Evolutionary conservation across 805 yeast genomes (phyloP).

Genomic region (Candida mattraensis): DNA sequence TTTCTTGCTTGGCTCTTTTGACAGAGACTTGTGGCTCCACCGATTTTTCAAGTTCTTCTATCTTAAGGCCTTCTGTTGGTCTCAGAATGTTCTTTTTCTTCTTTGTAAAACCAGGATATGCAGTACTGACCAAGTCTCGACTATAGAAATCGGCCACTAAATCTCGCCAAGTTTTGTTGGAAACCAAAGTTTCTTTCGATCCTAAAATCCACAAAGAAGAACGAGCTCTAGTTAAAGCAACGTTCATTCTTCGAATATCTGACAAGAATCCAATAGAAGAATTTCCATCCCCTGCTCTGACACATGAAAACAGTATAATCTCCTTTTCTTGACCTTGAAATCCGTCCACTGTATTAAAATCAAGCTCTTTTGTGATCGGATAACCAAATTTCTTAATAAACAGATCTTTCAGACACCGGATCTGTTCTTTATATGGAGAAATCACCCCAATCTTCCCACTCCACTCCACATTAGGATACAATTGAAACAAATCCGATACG

Average conservation of each 20-base stretch:
- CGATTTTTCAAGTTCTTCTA: no score
- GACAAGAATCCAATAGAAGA: constrained; percentile 82
- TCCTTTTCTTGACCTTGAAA: constrained; percentile 98
- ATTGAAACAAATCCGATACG: constrained; percentile 49
- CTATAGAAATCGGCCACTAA: constrained; percentile 64
- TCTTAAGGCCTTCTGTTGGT: no score
- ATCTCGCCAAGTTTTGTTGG: constrained; percentile 72
- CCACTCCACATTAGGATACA: constrained; percentile 53
- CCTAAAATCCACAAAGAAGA: constrained; percentile 93
- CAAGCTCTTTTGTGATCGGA: constrained; percentile 62
- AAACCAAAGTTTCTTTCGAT: constrained; percentile 59
- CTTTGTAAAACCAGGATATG: constrained; percentile 29
- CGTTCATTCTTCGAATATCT: constrained; percentile 95
- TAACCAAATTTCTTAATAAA: constrained; percentile 65
- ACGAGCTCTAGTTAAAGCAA: constrained; percentile 91
- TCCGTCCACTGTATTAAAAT: constrained; percentile 95
- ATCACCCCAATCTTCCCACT: constrained; percentile 81
- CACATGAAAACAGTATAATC: constrained; percentile 91
- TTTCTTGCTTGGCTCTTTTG: background rate
- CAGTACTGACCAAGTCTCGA: constrained; percentile 36
- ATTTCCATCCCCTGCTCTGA: constrained; percentile 71
- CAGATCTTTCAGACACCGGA: constrained; percentile 51
- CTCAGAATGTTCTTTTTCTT: no score
- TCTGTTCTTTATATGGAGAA: constrained; percentile 93
- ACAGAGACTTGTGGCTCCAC: constrained; percentile 1